Percentiles rank a stretch among this genome's conserved stretches.
These are phyloP conservation scores for Aspergillus sojae DNA, from an alignment of 2,329 filamentous ascomycete genomes.

Conservation along the genomic window DNA sequence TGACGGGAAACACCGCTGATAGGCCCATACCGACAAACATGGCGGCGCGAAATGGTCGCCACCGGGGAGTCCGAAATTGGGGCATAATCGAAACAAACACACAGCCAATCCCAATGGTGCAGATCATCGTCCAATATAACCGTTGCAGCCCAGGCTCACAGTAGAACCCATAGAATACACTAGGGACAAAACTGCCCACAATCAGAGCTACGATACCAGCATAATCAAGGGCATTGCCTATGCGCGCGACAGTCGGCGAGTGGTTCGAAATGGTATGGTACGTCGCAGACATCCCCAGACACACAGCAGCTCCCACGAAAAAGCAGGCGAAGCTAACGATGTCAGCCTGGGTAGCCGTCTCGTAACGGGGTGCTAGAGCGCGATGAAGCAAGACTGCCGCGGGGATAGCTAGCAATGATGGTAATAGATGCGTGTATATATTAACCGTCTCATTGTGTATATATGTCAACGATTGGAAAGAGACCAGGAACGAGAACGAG, in stretches of 20 bases:
- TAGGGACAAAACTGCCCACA: conserved; percentile 86
- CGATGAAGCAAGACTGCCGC: conserved; percentile 58
- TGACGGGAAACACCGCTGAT: conserved; percentile 78
- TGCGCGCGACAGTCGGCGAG: conserved; percentile 72
- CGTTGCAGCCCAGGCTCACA: conserved; percentile 67
- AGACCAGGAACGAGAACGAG: conserved; percentile 63
- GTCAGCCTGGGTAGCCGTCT: conserved; percentile 63
- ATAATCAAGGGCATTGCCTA: conserved; percentile 94
- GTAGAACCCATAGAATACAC: conserved; percentile 83
- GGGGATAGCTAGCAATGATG: conserved; percentile 61
- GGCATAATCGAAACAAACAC: conserved; percentile 76
- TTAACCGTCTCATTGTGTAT: conserved; percentile 72
- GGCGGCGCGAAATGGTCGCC: conserved; percentile 79
- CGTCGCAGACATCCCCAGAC: conserved; percentile 78
- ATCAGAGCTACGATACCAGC: conserved; percentile 91
- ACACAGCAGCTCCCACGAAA: conserved; percentile 72
- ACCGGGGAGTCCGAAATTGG: conserved; percentile 78
- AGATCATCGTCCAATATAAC: conserved; percentile 79
- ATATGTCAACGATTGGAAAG: conserved; percentile 61
- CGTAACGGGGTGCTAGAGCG: conserved; percentile 67
- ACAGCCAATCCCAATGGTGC: conserved; percentile 74
- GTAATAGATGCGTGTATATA: conserved; percentile 72
- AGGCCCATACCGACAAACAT: conserved; percentile 91
- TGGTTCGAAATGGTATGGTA: conserved; percentile 89
- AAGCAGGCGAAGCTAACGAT: conserved; percentile 76